Base-by-base conservation (phyloP, 139 green algal species). In the Ostreobium quekettii region DNA sequence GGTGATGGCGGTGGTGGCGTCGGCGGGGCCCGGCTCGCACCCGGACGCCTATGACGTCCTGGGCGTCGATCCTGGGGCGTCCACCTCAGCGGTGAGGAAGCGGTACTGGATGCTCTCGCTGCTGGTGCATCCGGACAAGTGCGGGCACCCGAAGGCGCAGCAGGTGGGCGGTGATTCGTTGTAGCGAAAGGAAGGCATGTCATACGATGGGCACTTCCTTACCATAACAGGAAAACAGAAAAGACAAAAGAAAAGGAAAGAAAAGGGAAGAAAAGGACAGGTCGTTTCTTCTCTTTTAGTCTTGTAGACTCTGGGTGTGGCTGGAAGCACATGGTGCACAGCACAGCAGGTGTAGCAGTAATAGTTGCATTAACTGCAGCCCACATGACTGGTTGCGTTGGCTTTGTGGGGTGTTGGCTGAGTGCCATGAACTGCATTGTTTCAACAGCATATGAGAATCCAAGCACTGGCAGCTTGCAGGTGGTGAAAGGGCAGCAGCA, bases 101-200 rank as follows among this genome's bases (percentile, higher is more conserved):
- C 65, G 67, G 31, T 95, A 90, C 80, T 88, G 82, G 86, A 70
- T 76, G 57, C 70, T 92, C 58, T 90, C 82, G n/a, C 80, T 95
- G 81, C 72, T 93, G 15, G 83, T 93, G 26, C 89, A 95, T 47
- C 89, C 89, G 0, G 89, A 95, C 74, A 95, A 95, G 74, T 94
- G 86, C 73, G 36, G 57, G 1, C 87, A 94, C 68, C 53, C 82
- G 0, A 48, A 73, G 8, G 78, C 79, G 4, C 70, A 83, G 35
- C 65, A 76, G 64, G 73, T 79, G n/a, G 3, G 68, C n/a, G n/a
- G n/a, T n/a, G n/a, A n/a, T n/a, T n/a, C n/a, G n/a, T n/a, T 36
- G 7, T 8, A 63, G 28, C n/a, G 28, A 11, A 11, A 63, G 56
- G n/a, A 24, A 63, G n/a, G 56, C 33, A 15, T 69, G 38, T n/a